Conservation (phyloP, 495 filamentous ascomycete species). For the Xylaria cubensis region DNA sequence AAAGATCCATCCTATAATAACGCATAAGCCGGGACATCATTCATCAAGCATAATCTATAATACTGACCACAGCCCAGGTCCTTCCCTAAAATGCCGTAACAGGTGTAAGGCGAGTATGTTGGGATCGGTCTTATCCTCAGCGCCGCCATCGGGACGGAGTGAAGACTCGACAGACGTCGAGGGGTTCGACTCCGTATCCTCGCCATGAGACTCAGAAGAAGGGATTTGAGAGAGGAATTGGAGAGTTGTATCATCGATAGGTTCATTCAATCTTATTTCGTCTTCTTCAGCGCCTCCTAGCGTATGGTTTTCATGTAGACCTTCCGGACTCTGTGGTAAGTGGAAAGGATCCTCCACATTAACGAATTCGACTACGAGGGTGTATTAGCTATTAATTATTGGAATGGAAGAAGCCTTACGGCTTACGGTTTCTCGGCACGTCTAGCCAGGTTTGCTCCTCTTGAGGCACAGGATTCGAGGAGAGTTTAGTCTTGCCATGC, state of each 20-base stretch:
- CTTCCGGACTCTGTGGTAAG: neutral
- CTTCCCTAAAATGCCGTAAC: neutral
- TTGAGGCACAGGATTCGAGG: neutral
- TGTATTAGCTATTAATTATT: neutral
- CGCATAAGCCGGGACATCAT: neutral
- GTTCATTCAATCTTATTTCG: neutral
- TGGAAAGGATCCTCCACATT: neutral
- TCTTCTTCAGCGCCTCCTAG: neutral
- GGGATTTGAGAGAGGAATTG: neutral
- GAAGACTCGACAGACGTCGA: neutral
- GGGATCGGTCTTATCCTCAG: neutral
- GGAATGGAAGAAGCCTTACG: neutral
- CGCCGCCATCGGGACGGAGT: neutral
- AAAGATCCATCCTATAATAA: neutral
- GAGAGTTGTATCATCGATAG: neutral
- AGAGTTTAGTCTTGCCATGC: neutral
- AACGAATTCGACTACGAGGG: neutral
- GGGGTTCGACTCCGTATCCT: neutral
- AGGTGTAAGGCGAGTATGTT: neutral
- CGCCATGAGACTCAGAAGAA: neutral
- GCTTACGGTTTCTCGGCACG: neutral
- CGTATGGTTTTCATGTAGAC: neutral
- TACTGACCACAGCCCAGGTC: neutral
- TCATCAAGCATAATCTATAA: neutral
- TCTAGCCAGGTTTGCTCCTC: neutral